Base-by-base conservation (phyloP, 768 basidiomycete species). In the Cystofilobasidium capitatum region DNA sequence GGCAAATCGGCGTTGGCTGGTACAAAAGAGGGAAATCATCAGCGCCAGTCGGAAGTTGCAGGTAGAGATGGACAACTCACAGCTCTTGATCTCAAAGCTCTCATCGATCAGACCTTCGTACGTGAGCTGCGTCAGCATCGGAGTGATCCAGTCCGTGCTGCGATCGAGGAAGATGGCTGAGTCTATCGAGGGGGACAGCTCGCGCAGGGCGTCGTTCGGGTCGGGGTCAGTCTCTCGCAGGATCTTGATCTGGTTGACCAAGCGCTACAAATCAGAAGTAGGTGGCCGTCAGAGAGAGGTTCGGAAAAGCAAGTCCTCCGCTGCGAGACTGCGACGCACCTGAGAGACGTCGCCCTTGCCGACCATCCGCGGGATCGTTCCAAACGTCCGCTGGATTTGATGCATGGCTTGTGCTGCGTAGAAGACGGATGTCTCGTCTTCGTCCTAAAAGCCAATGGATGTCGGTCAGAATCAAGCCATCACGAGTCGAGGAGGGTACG, bases 91-190 rank as follows among this genome's bases (percentile, higher is more conserved):
- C 0, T 90, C 88, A 57, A 96, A 81, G 40, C 91, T 79, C 76
- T 99, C 96, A 74, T 98, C 96, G 39, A 97, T 81, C 58, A 99
- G 85, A 24, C 96, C 96, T 75, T 98, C 88, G 72, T 98, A 98
- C 0, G 96, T 99, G 65, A 98, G 80, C 73, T 98, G 93, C 2
- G 96, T 98, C 55, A 94, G 83, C 60, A 98, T 80, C 1, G 96
- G 91, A 0, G 96, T 96, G 68, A 98, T 85, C 88, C 97, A 88
- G 74, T 99, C 96, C 13, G 88, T 85, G 39, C 86, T 85, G 58
- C 96, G 85, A 76, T 99, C 96, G 66, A 99, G 72, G 42, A 98
- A 81, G 71, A 99, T 86, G 68, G 98, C 78, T 17, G 85, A 86
- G 75, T 99, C 96, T 63, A 98, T 82, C 60, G 81, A 83, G 20